Evolutionary conservation across 2,329 filamentous ascomycete genomes (phyloP), one percentile per base, ranked within the genome.

Genomic region (Neopestalotiopsis sp.): DNA sequence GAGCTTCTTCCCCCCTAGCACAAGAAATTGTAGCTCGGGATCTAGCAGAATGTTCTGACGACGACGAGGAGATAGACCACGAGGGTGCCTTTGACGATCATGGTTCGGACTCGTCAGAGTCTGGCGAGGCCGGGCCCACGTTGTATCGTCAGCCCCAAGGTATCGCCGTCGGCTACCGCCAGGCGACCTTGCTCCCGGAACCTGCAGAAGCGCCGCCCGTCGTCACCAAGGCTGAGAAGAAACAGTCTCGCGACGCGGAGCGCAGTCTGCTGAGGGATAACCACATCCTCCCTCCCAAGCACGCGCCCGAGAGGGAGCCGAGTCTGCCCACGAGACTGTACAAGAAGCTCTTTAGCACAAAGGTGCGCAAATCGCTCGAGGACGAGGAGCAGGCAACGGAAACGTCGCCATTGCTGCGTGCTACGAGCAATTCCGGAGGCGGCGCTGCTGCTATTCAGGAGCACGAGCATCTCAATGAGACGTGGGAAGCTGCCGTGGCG

Each of bases 401-500:
- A 69, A 78, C 75, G 1, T 81, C 81, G 14, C 75, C 78, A 3
- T 73, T 84, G 57, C 69, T 84, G 12, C 45, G 45, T 52, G 59
- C 88, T 87, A 78, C 82, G 76, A 3, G 86, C 58, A 69, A 72
- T 74, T 77, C 67, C 81, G 81, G 20, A 72, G 82, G 83, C 12
- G 82, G 84, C 28, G 82, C 82, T 52, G 42, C 42, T 7, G 59
- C 59, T 38, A 20, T 62, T 30, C 83, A 83, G 68, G 84, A 81
- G 4, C 82, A 85, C 4, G 88, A 89, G 60, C 84, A 87, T 65
- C 84, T 95, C 65, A 89, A 92, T 73, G 86, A 90, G 74, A 91
- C 93, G 76, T 97, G 94, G 94, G 91, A 95, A 71, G 92, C 94
- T 71, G 95, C 95, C 0, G 92, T 98, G 12, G 87, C 89, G 0